Percentiles rank a stretch among this genome's conserved stretches.
phyloP scores from a whole-genome alignment of 176 grass and related monocot genomes.

The Lolium perenne region DNA sequence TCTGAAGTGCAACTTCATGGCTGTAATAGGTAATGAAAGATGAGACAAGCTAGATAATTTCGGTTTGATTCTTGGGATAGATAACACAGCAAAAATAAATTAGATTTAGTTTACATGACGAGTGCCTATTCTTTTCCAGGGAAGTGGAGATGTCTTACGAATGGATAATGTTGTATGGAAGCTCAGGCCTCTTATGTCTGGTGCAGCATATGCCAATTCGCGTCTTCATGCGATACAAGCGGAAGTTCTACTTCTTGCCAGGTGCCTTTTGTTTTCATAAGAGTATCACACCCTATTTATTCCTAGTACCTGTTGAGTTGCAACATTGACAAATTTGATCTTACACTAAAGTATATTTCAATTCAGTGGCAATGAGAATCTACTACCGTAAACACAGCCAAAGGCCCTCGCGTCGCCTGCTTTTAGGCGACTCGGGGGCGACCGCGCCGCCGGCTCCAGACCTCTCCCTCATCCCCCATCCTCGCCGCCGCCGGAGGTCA shows the following conservation, averaged over 20 bases:
- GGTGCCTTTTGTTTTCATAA: slow-evolving; percentile 42
- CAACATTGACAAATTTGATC: background rate
- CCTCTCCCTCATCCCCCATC: too few relatives aligned
- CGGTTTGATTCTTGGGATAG: background rate
- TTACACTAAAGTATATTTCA: slow-evolving; percentile 15
- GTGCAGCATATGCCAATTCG: slow-evolving; percentile 77
- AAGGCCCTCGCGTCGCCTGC: too few relatives aligned
- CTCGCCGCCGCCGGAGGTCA: too few relatives aligned
- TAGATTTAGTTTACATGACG: slow-evolving; percentile 13
- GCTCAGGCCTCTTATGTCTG: slow-evolving; percentile 83
- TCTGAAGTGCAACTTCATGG: background rate
- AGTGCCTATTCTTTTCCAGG: slow-evolving; percentile 37
- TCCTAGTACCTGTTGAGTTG: background rate
- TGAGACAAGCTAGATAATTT: background rate
- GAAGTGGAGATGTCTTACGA: slow-evolving; percentile 68
- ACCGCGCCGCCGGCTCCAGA: too few relatives aligned
- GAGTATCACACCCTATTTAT: background rate
- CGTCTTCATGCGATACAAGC: slow-evolving; percentile 75
- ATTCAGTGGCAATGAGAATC: slow-evolving; percentile 77
- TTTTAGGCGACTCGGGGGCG: too few relatives aligned
- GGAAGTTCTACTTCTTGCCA: slow-evolving; percentile 81
- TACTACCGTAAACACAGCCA: too few relatives aligned
- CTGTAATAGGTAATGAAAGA: background rate
- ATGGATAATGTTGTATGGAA: slow-evolving; percentile 83
- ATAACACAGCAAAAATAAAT: background rate